These are phyloP conservation scores for Rubia balearica DNA, from an alignment of 305 asterid genomes.

Conservation along the genomic window DNA sequence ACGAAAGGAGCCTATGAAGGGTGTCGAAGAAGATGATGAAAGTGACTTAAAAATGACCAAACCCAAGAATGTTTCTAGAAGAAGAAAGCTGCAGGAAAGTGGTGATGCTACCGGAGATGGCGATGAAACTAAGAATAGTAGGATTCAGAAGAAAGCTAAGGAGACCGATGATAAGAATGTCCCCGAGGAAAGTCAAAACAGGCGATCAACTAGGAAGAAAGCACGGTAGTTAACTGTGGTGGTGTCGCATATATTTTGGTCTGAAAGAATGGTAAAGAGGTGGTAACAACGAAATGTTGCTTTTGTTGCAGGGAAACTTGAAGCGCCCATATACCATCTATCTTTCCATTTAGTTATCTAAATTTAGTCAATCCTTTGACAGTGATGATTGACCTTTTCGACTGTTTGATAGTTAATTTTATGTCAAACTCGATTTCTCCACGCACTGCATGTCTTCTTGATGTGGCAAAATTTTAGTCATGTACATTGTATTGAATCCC, in stretches of 20 bases:
- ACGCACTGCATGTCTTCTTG: no score
- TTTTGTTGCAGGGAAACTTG: slow-evolving; percentile 3
- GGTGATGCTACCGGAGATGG: slow-evolving; percentile 28
- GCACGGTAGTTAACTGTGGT: slow-evolving; percentile 24
- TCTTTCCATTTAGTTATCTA: neutral
- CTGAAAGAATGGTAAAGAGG: slow-evolving; percentile 2
- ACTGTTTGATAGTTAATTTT: neutral
- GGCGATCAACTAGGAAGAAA: slow-evolving; percentile 32
- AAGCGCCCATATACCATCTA: neutral
- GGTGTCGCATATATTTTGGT: neutral
- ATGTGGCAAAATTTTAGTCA: no score
- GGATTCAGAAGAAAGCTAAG: slow-evolving; percentile 17
- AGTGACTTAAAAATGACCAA: slow-evolving; percentile 32
- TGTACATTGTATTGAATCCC: no score
- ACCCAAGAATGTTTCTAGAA: slow-evolving; percentile 31
- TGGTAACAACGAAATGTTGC: neutral
- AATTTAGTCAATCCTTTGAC: neutral
- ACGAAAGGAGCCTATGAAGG: slow-evolving; percentile 32
- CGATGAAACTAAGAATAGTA: slow-evolving; percentile 25
- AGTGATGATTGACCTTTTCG: neutral
- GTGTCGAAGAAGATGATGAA: slow-evolving; percentile 20
- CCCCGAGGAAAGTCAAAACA: slow-evolving; percentile 29
- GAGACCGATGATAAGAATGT: slow-evolving; percentile 29
- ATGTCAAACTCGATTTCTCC: no score
- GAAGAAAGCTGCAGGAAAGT: slow-evolving; percentile 43